phyloP scores from a whole-genome alignment of 768 basidiomycete species.

The Goffeauzyma gilvescens region DNA sequence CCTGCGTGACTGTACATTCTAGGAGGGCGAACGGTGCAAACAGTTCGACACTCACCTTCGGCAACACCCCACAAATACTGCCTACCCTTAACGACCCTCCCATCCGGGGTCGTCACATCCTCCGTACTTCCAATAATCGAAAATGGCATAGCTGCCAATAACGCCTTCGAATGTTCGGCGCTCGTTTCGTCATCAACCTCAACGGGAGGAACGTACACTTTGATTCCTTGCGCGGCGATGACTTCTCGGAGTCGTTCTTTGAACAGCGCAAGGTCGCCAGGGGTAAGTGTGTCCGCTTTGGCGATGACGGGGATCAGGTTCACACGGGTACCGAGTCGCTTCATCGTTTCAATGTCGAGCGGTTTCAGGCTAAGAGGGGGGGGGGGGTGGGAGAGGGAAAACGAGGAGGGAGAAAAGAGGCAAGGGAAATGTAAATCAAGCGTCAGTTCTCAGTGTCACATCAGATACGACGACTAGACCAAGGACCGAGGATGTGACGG shows the following conservation, averaged over 20 bases:
- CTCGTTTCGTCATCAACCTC: conserved; percentile 71
- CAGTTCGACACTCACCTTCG: conserved; percentile 56
- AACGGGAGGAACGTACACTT: conserved; percentile 81
- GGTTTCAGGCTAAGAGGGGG: conserved; percentile 69
- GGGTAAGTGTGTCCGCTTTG: conserved; percentile 92
- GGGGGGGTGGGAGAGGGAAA: too few species aligned
- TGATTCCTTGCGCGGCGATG: conserved; percentile 74
- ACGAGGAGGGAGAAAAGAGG: background rate
- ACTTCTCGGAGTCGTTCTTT: conserved; percentile 73
- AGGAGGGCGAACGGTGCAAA: background rate
- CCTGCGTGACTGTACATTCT: background rate
- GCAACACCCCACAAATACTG: conserved; percentile 99
- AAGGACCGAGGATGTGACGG: too few species aligned
- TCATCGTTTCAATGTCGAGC: conserved; percentile 98
- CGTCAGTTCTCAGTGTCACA: background rate
- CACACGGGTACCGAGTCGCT: conserved; percentile 85
- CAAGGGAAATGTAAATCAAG: too few species aligned
- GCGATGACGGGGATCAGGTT: conserved; percentile 98
- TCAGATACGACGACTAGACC: too few species aligned
- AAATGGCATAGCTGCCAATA: conserved; percentile 87
- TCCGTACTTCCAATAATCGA: conserved; percentile 95
- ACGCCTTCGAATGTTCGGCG: conserved; percentile 68
- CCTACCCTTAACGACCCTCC: conserved; percentile 83
- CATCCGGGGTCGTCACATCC: conserved; percentile 79
- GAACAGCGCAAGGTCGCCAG: conserved; percentile 82